Percentiles rank a stretch among this genome's conserved stretches.
Conservation (phyloP, 73 alveolate genomes). For the Paramecium sonneborni region DNA sequence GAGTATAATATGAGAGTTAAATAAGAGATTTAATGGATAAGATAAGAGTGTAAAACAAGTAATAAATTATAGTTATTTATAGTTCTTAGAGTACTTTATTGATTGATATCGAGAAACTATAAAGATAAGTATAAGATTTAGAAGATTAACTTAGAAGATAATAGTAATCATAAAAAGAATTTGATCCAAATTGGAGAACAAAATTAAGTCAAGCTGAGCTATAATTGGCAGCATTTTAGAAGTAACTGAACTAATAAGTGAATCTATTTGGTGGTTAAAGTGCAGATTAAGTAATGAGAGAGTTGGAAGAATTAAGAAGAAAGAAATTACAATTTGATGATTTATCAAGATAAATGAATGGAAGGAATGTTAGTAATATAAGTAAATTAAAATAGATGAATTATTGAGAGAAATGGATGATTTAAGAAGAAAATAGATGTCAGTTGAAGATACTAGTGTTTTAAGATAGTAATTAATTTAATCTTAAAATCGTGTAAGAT, state of each 20-base stretch:
- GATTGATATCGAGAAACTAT: neutral
- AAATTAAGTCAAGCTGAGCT: neutral
- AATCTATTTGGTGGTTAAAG: slow-evolving; percentile 10
- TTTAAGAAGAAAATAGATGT: neutral
- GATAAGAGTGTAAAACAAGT: neutral
- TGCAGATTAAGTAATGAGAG: neutral
- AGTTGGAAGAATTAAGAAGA: slow-evolving; percentile 5
- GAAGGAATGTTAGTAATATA: neutral
- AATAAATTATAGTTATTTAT: neutral
- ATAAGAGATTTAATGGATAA: slow-evolving; percentile 47
- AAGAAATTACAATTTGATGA: neutral
- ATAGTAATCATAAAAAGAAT: neutral
- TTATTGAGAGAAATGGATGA: slow-evolving; percentile 15
- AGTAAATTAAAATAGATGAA: neutral
- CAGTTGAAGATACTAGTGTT: neutral
- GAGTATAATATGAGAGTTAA: slow-evolving; percentile 18
- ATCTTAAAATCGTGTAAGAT: neutral
- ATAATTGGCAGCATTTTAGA: neutral
- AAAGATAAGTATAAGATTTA: neutral
- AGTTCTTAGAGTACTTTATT: neutral
- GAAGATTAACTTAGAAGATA: neutral
- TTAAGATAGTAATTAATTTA: neutral
- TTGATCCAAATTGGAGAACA: slow-evolving; percentile 44
- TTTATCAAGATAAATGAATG: neutral
- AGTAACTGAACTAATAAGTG: neutral